These are phyloP conservation scores for Malassezia vespertilionis DNA, from an alignment of 1,284 basidiomycete species.

Conservation along the genomic window DNA sequence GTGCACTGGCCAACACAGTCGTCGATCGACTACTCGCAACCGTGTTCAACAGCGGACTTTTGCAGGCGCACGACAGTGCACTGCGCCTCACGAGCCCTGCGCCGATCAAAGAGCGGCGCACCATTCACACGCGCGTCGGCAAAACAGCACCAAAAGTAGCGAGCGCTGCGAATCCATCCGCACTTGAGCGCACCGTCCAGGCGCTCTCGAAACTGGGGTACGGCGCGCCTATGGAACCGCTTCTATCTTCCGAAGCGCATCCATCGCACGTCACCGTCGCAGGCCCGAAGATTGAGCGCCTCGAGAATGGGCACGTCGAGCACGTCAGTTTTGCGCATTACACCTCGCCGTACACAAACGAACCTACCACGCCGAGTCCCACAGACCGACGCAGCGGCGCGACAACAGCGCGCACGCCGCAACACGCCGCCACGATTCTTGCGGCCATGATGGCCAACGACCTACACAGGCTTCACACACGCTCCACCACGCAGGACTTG, in stretches of 20 bases:
- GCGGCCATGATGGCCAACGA: constrained; percentile 41
- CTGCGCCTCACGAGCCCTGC: background rate
- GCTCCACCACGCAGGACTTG: constrained; percentile 19
- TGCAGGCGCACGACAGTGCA: constrained; percentile 35
- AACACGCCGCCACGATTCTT: constrained; percentile 32
- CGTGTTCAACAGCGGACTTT: constrained; percentile 75
- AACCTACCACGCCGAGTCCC: too few relatives aligned
- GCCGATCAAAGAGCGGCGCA: background rate
- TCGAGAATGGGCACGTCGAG: background rate
- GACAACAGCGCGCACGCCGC: constrained; percentile 12
- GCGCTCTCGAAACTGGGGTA: constrained; percentile 6
- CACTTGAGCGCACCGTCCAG: constrained; percentile 13
- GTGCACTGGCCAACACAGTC: constrained; percentile 76
- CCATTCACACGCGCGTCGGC: constrained; percentile 6
- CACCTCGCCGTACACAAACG: too few relatives aligned
- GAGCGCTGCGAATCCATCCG: background rate
- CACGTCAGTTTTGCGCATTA: too few relatives aligned
- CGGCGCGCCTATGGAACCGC: too few relatives aligned
- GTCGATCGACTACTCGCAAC: constrained; percentile 85
- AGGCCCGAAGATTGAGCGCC: background rate
- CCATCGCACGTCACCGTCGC: background rate
- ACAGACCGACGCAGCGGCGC: background rate
- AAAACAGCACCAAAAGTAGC: too few relatives aligned
- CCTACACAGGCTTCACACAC: constrained; percentile 29
- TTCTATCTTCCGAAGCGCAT: background rate